Evolutionary conservation across 352 stramenopile genomes (phyloP).

Genomic region (Detonula confervacea): DNA sequence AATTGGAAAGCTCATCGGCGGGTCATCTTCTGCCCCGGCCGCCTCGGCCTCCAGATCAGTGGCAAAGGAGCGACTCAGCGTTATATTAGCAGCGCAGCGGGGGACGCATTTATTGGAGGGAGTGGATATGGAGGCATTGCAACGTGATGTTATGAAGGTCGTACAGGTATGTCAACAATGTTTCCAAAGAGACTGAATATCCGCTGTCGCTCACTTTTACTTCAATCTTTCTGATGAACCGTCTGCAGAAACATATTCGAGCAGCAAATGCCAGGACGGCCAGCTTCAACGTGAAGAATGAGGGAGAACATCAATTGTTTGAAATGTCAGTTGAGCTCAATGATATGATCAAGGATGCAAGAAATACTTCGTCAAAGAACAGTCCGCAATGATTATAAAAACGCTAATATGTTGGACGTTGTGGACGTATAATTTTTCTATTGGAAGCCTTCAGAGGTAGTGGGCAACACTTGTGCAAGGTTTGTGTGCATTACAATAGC

Average conservation of each 20-base stretch:
- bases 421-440: too few relatives aligned
- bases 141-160: conserved; percentile 59
- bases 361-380: conserved; percentile 14
- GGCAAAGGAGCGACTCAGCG: conserved; percentile 52
- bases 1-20: conserved; percentile 48
- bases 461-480: too few relatives aligned
- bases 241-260: conserved; percentile 59
- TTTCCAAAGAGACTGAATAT: too few relatives aligned
- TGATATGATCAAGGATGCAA: conserved; percentile 20
- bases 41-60: conserved; percentile 42
- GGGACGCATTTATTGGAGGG: conserved; percentile 54
- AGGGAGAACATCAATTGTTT: conserved; percentile 60
- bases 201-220: too few relatives aligned
- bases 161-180: conserved; percentile 41
- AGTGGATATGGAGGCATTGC: conserved; percentile 64
- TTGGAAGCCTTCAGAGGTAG: too few relatives aligned
- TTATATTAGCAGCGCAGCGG: conserved; percentile 60
- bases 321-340: conserved; percentile 64
- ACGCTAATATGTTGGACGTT: too few relatives aligned
- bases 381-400: conserved; percentile 22
- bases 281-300: conserved; percentile 55
- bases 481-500: too few relatives aligned
- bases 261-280: conserved; percentile 43
- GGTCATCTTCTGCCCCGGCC: conserved; percentile 10
- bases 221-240: conserved; percentile 19